Base-by-base conservation (phyloP, 78 protist genomes). In the Cavenderia fasciculata region DNA sequence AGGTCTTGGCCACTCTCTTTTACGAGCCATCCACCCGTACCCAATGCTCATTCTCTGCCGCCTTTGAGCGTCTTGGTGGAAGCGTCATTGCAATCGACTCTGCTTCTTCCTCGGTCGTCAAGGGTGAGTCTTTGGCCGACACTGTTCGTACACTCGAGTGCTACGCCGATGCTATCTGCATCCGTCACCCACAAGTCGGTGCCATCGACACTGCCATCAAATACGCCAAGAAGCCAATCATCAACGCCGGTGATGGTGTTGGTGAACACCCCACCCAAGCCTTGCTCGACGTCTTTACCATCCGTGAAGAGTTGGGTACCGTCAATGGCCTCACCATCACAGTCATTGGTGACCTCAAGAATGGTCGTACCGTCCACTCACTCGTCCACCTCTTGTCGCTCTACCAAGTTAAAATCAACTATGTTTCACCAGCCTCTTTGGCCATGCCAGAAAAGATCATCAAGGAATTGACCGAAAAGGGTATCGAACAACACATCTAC, bases 191-290 rank as follows among this genome's bases (percentile, higher is more conserved):
- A 25, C 74, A 59, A 19, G 52, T 33, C 52, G 99, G 98, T 18
- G 31, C 94, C 14, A 87, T 82, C 12, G 70, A 61, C 12, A 19
- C 29, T 31, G 98, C 97, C 2, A 92, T 96, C 12, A 36, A 11
- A 1, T 56, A 46, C 31, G 49, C 91, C 51, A 52, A 59, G n/a
- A 77, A 76, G 78, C 98, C 99, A 47, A 63, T 97, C 74, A 96
- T 97, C 92, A 97, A 96, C 74, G 98, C 95, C 11, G 99, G 99
- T 69, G 98, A 97, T 47, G 99, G 99, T 59, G 33, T 77, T 10
- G 99, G 99, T 51, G 99, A 97, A 86, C 99, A 97, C 87, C 99
- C 99, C 29, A 89, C 98, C 23, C 96, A 95, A 87, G 98, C 98
- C 4, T 92, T 97, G 4, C 92, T 96, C 44, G 99, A 97, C 52